A percentile compares a stretch with the other conserved stretches of the same genome.
These are phyloP conservation scores for Thielaviopsis euricoi DNA, from an alignment of 2,329 filamentous ascomycete species.

Conservation along the genomic window DNA sequence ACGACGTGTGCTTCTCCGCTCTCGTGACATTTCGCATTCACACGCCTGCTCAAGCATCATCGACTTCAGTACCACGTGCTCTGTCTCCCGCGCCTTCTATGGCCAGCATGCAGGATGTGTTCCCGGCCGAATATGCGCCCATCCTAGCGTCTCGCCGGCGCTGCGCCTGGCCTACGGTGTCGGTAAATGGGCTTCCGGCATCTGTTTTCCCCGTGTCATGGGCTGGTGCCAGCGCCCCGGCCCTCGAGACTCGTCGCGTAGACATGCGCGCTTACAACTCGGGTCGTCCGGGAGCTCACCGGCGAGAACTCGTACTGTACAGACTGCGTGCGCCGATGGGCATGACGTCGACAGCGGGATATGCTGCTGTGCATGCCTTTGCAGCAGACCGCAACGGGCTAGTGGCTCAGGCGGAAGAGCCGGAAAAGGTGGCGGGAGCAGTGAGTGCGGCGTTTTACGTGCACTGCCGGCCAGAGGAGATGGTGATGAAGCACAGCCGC, in stretches of 20 bases:
- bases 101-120: constrained; percentile 27
- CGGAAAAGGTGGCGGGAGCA: constrained; percentile 24
- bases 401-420: constrained; percentile 32
- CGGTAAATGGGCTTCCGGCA: constrained; percentile 26
- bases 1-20: constrained; percentile 31
- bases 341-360: constrained; percentile 24
- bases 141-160: constrained; percentile 16
- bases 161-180: constrained; percentile 29
- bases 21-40: constrained; percentile 25
- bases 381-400: constrained; percentile 37
- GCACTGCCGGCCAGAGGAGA: constrained; percentile 31
- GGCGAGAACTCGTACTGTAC: constrained; percentile 33
- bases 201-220: constrained; percentile 20
- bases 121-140: constrained; percentile 21
- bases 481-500: constrained; percentile 25
- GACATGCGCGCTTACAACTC: constrained; percentile 32
- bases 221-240: constrained; percentile 26
- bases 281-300: constrained; percentile 25
- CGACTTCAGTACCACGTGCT: constrained; percentile 4
- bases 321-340: constrained; percentile 29
- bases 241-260: constrained; percentile 37
- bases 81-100: constrained; percentile 18
- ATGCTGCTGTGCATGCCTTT: constrained; percentile 33
- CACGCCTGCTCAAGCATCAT: no score
- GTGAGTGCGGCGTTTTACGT: constrained; percentile 36